Conservation (phyloP, 257 asterid genomes). For the Capsicum baccatum region DNA sequence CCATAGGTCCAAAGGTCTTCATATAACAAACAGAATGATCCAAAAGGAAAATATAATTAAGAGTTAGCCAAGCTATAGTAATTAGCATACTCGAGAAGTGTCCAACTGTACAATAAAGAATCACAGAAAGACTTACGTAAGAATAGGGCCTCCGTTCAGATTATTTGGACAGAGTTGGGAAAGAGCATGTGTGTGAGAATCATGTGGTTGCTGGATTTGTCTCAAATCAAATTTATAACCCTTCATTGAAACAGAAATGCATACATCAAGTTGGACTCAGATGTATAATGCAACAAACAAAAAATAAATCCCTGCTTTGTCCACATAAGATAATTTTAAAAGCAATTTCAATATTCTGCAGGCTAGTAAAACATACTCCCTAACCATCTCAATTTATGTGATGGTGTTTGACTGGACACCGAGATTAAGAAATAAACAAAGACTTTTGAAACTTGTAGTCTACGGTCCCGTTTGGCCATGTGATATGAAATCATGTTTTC, state of each 20-base stretch:
- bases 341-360: slow-evolving; percentile 10
- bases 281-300: slow-evolving; percentile 26
- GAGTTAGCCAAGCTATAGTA: slow-evolving; percentile 29
- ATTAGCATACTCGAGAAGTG: slow-evolving; percentile 6
- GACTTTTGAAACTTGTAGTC: not conserved
- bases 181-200: slow-evolving; percentile 80
- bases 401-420: not conserved
- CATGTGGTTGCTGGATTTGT: slow-evolving; percentile 82
- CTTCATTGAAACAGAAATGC: slow-evolving; percentile 39
- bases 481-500: too few species aligned
- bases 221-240: slow-evolving; percentile 76
- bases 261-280: slow-evolving; percentile 25
- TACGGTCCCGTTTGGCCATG: too few species aligned
- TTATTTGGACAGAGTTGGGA: slow-evolving; percentile 82
- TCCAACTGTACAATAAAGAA: slow-evolving; percentile 22
- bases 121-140: slow-evolving; percentile 68
- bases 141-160: slow-evolving; percentile 66
- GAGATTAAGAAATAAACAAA: not conserved
- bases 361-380: not conserved
- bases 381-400: not conserved
- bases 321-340: not conserved
- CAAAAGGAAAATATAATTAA: slow-evolving; percentile 25
- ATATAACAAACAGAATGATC: slow-evolving; percentile 26
- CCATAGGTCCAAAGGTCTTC: slow-evolving; percentile 89
- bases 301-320: slow-evolving; percentile 24